phyloP scores from a whole-genome alignment of 1,284 basidiomycete genomes.

The Pisolithus thermaeus region DNA sequence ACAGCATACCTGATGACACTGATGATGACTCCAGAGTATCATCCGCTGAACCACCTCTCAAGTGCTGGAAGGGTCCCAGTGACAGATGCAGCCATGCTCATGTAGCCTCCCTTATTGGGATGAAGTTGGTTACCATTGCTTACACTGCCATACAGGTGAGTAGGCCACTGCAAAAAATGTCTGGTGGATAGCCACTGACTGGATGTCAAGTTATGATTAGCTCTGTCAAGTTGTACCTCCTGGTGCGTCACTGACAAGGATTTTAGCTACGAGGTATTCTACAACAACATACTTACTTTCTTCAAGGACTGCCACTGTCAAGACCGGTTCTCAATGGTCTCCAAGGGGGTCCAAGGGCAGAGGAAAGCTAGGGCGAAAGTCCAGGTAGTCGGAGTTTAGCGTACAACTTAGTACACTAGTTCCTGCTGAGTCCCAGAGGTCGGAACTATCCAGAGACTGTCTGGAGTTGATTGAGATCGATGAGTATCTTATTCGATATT shows the following conservation, averaged over 20 bases:
- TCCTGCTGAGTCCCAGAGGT: no score
- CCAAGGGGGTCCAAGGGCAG: no score
- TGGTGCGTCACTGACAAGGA: constrained; percentile 4
- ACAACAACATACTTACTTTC: constrained; percentile 8
- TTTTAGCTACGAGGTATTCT: constrained; percentile 9
- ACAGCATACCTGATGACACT: neutral
- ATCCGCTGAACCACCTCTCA: neutral
- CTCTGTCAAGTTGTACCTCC: constrained; percentile 1
- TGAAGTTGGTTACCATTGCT: constrained; percentile 8
- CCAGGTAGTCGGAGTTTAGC: no score
- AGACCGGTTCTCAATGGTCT: no score
- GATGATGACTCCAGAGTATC: neutral
- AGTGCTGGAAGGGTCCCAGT: neutral
- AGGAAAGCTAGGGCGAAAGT: no score
- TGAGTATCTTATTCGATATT: no score
- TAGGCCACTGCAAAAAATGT: neutral
- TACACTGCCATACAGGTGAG: constrained; percentile 11
- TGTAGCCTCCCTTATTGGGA: constrained; percentile 5
- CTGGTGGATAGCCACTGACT: neutral
- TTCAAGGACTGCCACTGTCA: constrained; percentile 7
- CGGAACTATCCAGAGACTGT: no score
- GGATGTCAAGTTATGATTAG: constrained; percentile 6
- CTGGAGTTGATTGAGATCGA: no score
- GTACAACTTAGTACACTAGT: no score
- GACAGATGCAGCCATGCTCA: neutral